These are phyloP conservation scores for Solanum pennellii DNA, from an alignment of 257 asterid species.

Conservation along the genomic window DNA sequence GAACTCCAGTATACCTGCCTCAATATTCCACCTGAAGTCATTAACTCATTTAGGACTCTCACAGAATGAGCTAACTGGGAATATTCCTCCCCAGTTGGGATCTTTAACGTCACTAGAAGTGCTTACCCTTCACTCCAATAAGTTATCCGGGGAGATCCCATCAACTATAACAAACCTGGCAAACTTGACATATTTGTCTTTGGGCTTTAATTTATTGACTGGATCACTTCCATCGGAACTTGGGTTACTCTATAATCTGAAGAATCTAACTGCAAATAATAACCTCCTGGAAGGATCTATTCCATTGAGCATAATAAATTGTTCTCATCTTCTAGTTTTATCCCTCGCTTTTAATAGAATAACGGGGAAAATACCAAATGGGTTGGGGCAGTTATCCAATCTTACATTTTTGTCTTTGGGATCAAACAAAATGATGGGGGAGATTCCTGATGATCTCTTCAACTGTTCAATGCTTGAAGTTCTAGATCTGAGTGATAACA, in stretches of 20 bases:
- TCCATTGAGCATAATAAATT: conserved; percentile 49
- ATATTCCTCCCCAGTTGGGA: conserved; percentile 34
- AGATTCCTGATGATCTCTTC: conserved; percentile 53
- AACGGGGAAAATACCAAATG: conserved; percentile 41
- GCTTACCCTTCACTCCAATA: conserved; percentile 62
- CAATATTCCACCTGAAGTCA: conserved; percentile 37
- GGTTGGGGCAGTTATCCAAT: conserved; percentile 31
- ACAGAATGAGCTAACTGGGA: conserved; percentile 38
- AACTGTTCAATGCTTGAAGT: conserved; percentile 40
- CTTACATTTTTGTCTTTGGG: conserved; percentile 44
- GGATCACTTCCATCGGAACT: conserved; percentile 52
- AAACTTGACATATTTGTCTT: conserved; percentile 52
- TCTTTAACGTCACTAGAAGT: conserved; percentile 43
- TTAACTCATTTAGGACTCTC: conserved; percentile 50
- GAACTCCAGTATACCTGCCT: conserved; percentile 51
- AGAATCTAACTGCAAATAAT: conserved; percentile 33
- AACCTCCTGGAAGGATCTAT: conserved; percentile 49
- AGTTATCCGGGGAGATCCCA: conserved; percentile 58
- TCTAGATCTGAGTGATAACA: conserved; percentile 33
- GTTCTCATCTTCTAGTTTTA: conserved; percentile 38
- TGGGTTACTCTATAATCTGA: conserved; percentile 49
- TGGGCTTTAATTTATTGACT: conserved; percentile 45
- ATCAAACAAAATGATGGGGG: conserved; percentile 33
- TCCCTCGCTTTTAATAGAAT: conserved; percentile 24
- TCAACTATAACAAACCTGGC: conserved; percentile 34